Evolutionary conservation across 1,139 yeast genomes (phyloP).

Genomic region (Yamadazyma sp.): DNA sequence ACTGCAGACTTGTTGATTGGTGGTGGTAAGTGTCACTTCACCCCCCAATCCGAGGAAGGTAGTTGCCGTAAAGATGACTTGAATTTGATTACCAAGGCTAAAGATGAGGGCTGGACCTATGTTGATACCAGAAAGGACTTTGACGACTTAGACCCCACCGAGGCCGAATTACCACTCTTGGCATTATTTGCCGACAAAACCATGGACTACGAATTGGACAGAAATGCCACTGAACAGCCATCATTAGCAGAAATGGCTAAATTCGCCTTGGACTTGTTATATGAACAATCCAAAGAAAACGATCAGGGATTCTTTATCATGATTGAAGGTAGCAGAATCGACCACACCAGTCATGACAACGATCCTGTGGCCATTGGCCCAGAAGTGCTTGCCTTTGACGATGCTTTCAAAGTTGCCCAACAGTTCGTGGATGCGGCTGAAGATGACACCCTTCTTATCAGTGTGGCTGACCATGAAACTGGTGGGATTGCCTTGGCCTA

Average conservation of each 20-base stretch:
- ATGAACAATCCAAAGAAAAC: slow-evolving; percentile 60
- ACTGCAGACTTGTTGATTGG: slow-evolving; percentile 81
- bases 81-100: slow-evolving; percentile 62
- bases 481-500: slow-evolving; percentile 78
- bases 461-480: slow-evolving; percentile 89
- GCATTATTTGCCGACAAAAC: slow-evolving; percentile 69
- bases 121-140: slow-evolving; percentile 56
- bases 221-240: slow-evolving; percentile 57
- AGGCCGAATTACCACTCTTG: slow-evolving; percentile 65
- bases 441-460: slow-evolving; percentile 68
- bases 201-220: slow-evolving; percentile 78
- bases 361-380: slow-evolving; percentile 54
- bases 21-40: slow-evolving; percentile 82
- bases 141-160: slow-evolving; percentile 38
- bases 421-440: slow-evolving; percentile 64
- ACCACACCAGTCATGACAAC: slow-evolving; percentile 87
- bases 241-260: slow-evolving; percentile 70
- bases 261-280: slow-evolving; percentile 66
- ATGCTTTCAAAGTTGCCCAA: slow-evolving; percentile 66
- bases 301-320: slow-evolving; percentile 79
- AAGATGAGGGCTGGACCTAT: slow-evolving; percentile 61
- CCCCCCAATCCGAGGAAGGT: slow-evolving; percentile 39
- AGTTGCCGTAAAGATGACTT: slow-evolving; percentile 71
- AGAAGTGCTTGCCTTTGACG: slow-evolving; percentile 59
- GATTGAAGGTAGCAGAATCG: slow-evolving; percentile 87